Percentiles rank a stretch among this genome's conserved stretches.
Conservation (phyloP, 371 early-diverging fungal species). For the Dichotomocladium elegans region DNA sequence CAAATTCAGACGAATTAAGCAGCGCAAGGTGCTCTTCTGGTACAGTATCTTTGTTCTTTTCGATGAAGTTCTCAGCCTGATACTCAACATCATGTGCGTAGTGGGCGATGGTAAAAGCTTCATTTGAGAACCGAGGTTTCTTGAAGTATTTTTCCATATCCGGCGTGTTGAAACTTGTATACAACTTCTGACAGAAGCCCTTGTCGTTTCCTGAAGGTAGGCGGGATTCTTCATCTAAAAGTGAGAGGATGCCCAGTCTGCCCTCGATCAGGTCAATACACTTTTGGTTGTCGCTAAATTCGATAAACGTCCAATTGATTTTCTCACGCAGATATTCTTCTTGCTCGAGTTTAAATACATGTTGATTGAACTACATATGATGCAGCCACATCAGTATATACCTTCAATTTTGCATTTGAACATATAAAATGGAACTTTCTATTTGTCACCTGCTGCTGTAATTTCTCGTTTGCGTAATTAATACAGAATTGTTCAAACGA, state of each 20-base stretch:
- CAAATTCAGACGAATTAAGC: slow-evolving; percentile 63
- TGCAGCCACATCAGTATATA: not conserved
- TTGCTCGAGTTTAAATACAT: slow-evolving; percentile 80
- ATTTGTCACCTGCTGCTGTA: slow-evolving; percentile 74
- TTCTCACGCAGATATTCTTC: slow-evolving; percentile 88
- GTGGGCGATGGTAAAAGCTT: slow-evolving; percentile 83
- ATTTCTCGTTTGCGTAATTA: slow-evolving; percentile 94
- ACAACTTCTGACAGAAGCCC: slow-evolving; percentile 75
- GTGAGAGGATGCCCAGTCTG: slow-evolving; percentile 84
- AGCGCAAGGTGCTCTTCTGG: slow-evolving; percentile 84
- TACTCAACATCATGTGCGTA: slow-evolving; percentile 93
- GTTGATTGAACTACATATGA: slow-evolving; percentile 56
- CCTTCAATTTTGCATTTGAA: not conserved
- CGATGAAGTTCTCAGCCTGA: slow-evolving; percentile 91
- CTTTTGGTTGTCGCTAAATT: slow-evolving; percentile 97
- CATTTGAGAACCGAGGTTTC: slow-evolving; percentile 86
- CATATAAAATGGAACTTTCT: not conserved
- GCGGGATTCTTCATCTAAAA: slow-evolving; percentile 92
- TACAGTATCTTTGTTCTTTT: slow-evolving; percentile 98
- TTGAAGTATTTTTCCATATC: slow-evolving; percentile 73
- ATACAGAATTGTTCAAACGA: slow-evolving; percentile 98
- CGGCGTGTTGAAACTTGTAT: slow-evolving; percentile 66
- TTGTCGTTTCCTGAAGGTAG: slow-evolving; percentile 83
- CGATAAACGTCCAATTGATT: slow-evolving; percentile 84
- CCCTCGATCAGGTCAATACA: slow-evolving; percentile 97